Percentiles rank a stretch among this genome's conserved stretches.
Evolutionary conservation across 257 asterid genomes (phyloP).

Genomic region (Nicotiana knightiana): DNA sequence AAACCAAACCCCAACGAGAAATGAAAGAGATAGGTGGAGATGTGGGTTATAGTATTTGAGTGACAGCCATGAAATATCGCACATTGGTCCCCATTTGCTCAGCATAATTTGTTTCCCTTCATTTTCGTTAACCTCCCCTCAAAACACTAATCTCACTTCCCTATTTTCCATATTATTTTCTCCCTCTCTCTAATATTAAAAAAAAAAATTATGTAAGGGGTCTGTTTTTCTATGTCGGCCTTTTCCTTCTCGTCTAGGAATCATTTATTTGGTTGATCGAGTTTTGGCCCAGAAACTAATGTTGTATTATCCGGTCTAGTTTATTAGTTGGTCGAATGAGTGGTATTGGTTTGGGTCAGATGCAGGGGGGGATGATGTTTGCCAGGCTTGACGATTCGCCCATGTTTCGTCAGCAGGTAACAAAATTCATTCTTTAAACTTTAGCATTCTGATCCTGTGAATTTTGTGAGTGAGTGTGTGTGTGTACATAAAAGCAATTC

Average conservation of each 20-base stretch:
- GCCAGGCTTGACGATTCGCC: constrained; percentile 87
- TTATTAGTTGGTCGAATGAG: not conserved
- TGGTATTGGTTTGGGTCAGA: constrained; percentile 24
- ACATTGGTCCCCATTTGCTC: not conserved
- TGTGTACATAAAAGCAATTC: not conserved
- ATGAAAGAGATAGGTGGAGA: not conserved
- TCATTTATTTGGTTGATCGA: not conserved
- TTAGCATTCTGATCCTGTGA: not conserved
- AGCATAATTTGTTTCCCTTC: constrained; percentile 33
- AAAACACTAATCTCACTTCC: not conserved
- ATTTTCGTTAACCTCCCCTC: constrained; percentile 28
- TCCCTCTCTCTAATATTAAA: not conserved
- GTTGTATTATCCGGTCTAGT: not conserved
- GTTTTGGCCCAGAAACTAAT: not conserved
- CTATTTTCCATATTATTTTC: not conserved
- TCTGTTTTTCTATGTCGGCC: not conserved
- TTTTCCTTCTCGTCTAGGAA: not conserved
- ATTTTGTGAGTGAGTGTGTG: too few relatives aligned
- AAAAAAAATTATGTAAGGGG: not conserved
- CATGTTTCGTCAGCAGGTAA: constrained; percentile 91
- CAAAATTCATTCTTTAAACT: not conserved
- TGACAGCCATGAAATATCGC: constrained; percentile 46
- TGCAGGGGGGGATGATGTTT: constrained; percentile 61
- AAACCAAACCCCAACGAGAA: not conserved
- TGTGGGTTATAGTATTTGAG: not conserved